Conservation (phyloP, 2,329 filamentous ascomycete species). For the Orbilia brochopaga region DNA sequence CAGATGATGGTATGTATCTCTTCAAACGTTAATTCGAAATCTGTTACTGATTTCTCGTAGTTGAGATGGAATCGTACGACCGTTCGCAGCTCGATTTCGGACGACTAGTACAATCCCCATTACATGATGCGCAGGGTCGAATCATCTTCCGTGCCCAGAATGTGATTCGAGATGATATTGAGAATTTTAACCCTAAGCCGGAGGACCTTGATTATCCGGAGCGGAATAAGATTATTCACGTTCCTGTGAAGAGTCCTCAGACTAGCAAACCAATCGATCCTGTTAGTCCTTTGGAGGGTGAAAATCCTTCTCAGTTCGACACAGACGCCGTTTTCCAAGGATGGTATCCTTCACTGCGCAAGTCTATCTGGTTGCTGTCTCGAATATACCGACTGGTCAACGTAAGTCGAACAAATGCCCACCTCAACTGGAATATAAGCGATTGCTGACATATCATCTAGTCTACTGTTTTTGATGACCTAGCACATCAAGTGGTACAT, state of each 20-base stretch:
- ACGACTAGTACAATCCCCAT: constrained; percentile 67
- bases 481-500: constrained; percentile 82
- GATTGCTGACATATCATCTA: constrained; percentile 56
- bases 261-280: constrained; percentile 56
- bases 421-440: not conserved
- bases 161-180: constrained; percentile 70
- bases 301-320: constrained; percentile 61
- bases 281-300: constrained; percentile 63
- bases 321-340: constrained; percentile 65
- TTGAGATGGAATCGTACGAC: constrained; percentile 62
- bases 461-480: constrained; percentile 73
- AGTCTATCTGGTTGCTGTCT: constrained; percentile 72
- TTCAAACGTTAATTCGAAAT: not conserved
- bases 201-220: constrained; percentile 71
- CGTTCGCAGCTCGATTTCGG: constrained; percentile 68
- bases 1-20: constrained; percentile 59
- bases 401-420: constrained; percentile 58
- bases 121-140: constrained; percentile 72
- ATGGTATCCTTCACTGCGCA: constrained; percentile 72
- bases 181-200: constrained; percentile 69
- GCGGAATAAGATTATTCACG: constrained; percentile 60
- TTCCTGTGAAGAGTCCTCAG: constrained; percentile 64
- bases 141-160: constrained; percentile 70
- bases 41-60: constrained; percentile 25
- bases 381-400: constrained; percentile 74